Conservation (phyloP, 2,329 filamentous ascomycete species). For the Dissoconium aciculare region DNA sequence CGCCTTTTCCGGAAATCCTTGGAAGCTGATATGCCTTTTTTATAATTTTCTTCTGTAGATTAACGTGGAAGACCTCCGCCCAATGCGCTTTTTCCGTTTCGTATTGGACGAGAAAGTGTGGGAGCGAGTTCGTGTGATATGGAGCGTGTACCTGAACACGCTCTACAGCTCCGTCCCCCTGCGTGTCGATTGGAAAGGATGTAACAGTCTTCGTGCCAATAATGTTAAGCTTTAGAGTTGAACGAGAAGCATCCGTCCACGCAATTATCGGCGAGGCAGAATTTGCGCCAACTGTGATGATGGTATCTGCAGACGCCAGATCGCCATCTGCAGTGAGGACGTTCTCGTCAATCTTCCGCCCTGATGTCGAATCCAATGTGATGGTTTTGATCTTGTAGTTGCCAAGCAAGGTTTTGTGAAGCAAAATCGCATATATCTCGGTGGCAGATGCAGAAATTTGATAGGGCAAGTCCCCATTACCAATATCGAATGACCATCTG, state of each 20-base stretch:
- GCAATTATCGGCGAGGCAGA: slow-evolving; percentile 59
- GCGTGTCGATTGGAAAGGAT: slow-evolving; percentile 30
- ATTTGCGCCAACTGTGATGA: slow-evolving; percentile 63
- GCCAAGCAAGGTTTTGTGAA: slow-evolving; percentile 50
- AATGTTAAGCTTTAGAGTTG: slow-evolving; percentile 56
- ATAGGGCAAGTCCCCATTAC: slow-evolving; percentile 54
- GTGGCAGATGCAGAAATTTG: slow-evolving; percentile 57
- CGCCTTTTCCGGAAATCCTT: slow-evolving; percentile 51
- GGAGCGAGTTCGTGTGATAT: slow-evolving; percentile 51
- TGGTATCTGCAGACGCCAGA: slow-evolving; percentile 46
- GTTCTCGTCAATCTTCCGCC: slow-evolving; percentile 57
- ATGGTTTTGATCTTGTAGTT: slow-evolving; percentile 66
- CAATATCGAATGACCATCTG: slow-evolving; percentile 59
- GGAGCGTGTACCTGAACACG: slow-evolving; percentile 56
- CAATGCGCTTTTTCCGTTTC: slow-evolving; percentile 56
- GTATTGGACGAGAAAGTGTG: slow-evolving; percentile 78
- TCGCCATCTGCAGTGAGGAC: slow-evolving; percentile 60
- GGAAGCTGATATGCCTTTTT: slow-evolving; percentile 71
- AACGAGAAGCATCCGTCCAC: slow-evolving; percentile 51
- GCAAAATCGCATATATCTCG: slow-evolving; percentile 59
- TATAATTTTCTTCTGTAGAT: slow-evolving; percentile 53
- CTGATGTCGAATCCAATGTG: slow-evolving; percentile 56
- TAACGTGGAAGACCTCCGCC: slow-evolving; percentile 74
- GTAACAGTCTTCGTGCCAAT: slow-evolving; percentile 37
- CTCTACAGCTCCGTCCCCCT: slow-evolving; percentile 27